Percentiles rank a stretch among this genome's conserved stretches.
Conservation (phyloP, 2,329 filamentous ascomycete genomes). For the Arthroderma sp. region DNA sequence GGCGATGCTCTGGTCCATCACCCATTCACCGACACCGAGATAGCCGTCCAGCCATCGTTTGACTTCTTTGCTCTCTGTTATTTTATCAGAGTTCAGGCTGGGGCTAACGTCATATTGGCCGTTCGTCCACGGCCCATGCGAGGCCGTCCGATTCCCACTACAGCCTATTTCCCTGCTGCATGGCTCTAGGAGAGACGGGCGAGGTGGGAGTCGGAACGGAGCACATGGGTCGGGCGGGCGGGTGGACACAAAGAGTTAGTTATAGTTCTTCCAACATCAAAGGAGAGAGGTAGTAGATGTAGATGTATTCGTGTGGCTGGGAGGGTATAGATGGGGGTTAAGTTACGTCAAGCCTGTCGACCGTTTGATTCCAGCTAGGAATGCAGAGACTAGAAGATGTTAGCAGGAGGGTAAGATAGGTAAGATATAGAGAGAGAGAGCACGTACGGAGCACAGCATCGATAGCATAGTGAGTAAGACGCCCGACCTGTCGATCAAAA, state of each 20-base stretch:
- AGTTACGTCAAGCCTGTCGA: conserved; percentile 91
- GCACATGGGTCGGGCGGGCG: conserved; percentile 8
- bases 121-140: conserved; percentile 11
- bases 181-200: background rate
- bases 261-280: background rate
- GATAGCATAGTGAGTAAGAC: conserved; percentile 87
- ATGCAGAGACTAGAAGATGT: conserved; percentile 62
- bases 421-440: background rate
- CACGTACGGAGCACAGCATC: conserved; percentile 80
- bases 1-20: conserved; percentile 94
- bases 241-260: conserved; percentile 10
- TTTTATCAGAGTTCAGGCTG: conserved; percentile 78
- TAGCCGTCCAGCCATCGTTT: conserved; percentile 88
- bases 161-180: conserved; percentile 4
- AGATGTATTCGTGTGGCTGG: conserved; percentile 6
- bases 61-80: conserved; percentile 71
- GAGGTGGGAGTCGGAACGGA: background rate
- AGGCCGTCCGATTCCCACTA: conserved; percentile 12
- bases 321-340: conserved; percentile 9
- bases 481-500: conserved; percentile 73
- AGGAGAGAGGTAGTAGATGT: background rate
- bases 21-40: conserved; percentile 87
- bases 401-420: background rate
- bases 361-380: conserved; percentile 92
- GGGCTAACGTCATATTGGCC: conserved; percentile 30